These are phyloP conservation scores for Ustilago shanxiensis DNA, from an alignment of 1,284 basidiomycete species.

Conservation along the genomic window DNA sequence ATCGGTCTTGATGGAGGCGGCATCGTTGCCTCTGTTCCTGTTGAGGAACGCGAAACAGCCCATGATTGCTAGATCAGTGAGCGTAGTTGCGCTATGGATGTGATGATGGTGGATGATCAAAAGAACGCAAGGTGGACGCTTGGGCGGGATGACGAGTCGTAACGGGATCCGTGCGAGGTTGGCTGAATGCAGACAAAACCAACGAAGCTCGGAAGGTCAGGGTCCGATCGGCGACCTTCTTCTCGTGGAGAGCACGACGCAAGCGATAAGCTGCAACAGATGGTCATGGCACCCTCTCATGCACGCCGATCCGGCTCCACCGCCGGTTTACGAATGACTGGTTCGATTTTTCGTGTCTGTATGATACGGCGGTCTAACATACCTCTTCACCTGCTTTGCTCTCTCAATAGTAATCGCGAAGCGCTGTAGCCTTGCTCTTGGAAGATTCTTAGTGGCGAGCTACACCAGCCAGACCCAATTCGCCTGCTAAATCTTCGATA, in stretches of 20 bases:
- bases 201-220: conserved; percentile 14
- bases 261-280: neutral
- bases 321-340: neutral
- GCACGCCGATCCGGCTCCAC: neutral
- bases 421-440: no score
- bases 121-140: neutral
- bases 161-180: conserved; percentile 14
- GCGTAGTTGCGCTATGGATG: neutral
- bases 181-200: neutral
- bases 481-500: no score
- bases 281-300: neutral
- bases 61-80: conserved; percentile 12
- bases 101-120: neutral
- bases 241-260: neutral
- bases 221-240: conserved; percentile 23
- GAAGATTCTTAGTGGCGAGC: no score
- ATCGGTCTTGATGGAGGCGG: conserved; percentile 38
- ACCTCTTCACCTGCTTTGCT: no score
- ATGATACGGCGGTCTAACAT: no score
- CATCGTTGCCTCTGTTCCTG: conserved; percentile 25
- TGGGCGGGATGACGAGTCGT: neutral
- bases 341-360: no score
- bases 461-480: no score
- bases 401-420: no score
- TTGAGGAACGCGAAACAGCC: conserved; percentile 46